Evolutionary conservation across 2,329 filamentous ascomycete species (phyloP).

Genomic region (Neofusicoccum kwambonambiense): DNA sequence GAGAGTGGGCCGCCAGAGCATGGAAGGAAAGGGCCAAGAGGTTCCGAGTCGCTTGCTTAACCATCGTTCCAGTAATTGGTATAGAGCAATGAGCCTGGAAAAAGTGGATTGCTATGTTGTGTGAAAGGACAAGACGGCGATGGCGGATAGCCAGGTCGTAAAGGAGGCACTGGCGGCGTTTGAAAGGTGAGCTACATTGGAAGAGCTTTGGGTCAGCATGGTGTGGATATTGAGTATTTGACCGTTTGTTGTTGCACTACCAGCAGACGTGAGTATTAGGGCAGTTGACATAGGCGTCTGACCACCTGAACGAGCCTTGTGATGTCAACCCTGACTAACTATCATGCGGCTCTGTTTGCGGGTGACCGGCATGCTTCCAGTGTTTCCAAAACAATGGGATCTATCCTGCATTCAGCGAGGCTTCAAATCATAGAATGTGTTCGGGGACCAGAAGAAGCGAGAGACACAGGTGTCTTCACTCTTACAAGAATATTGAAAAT

Average conservation of each 20-base stretch:
- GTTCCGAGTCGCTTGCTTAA: neutral
- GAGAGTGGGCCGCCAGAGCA: neutral
- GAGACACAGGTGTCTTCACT: too few species aligned
- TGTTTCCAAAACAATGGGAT: too few species aligned
- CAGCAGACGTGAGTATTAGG: neutral
- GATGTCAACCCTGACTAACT: neutral
- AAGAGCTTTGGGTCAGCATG: neutral
- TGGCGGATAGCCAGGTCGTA: too few species aligned
- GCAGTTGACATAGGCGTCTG: neutral
- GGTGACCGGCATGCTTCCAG: too few species aligned
- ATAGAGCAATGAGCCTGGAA: neutral
- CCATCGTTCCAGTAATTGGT: neutral
- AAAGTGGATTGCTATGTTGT: neutral
- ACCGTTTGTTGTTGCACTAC: neutral
- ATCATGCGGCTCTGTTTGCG: neutral
- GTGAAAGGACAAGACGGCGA: neutral
- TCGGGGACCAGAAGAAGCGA: too few species aligned
- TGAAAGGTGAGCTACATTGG: neutral
- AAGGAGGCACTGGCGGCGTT: neutral
- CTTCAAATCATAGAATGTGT: too few species aligned
- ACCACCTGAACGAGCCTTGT: too few species aligned
- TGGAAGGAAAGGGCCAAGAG: neutral
- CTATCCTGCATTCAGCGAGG: too few species aligned
- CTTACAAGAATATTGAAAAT: too few species aligned
- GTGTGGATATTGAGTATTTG: too few species aligned